phyloP scores from a whole-genome alignment of 192 early-diverging fungal species.

The Endogone sp. region DNA sequence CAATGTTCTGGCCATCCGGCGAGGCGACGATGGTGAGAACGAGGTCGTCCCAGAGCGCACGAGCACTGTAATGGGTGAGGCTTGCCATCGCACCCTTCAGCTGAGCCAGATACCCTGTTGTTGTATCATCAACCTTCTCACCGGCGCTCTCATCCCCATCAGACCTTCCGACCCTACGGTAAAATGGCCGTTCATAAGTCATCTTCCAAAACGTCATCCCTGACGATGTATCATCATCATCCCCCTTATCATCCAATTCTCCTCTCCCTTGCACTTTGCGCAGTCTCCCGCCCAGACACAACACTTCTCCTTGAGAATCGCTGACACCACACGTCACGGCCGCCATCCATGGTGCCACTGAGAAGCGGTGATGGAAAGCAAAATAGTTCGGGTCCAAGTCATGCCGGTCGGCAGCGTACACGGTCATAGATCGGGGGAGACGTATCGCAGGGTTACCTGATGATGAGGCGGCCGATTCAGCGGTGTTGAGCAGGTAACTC shows the following conservation, averaged over 20 bases:
- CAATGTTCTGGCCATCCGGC: constrained; percentile 23
- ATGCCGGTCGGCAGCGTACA: background rate
- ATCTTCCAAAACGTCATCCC: background rate
- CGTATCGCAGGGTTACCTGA: background rate
- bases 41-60: constrained; percentile 7
- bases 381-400: background rate
- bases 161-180: background rate
- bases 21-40: constrained; percentile 22
- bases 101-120: background rate
- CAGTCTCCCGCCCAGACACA: background rate
- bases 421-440: background rate
- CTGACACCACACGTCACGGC: background rate
- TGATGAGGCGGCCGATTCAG: constrained; percentile 17
- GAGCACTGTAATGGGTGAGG: background rate
- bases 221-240: background rate
- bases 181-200: background rate
- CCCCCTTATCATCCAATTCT: background rate
- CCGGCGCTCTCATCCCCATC: background rate
- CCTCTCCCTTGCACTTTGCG: background rate
- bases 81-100: background rate
- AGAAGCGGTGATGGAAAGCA: constrained; percentile 23
- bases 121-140: background rate
- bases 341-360: constrained; percentile 4
- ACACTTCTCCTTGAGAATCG: background rate
- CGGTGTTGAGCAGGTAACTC: constrained; percentile 50